Evolutionary conservation across 2,329 filamentous ascomycete species (phyloP).

Genomic region (Trichoderma sp.): DNA sequence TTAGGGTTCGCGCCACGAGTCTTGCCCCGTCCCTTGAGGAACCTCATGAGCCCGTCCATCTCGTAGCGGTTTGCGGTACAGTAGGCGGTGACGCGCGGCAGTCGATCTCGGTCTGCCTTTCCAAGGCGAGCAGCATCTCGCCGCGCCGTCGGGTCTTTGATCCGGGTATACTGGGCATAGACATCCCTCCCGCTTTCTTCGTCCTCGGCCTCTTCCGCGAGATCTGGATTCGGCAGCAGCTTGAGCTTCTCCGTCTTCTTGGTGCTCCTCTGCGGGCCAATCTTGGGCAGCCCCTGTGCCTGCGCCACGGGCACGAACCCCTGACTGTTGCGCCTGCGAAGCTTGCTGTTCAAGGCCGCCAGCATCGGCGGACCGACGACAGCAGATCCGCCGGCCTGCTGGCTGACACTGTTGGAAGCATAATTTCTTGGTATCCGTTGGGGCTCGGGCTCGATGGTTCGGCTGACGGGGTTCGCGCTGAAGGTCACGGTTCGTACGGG

Average conservation of each 20-base stretch:
- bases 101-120: conserved; percentile 83
- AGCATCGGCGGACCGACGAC: conserved; percentile 61
- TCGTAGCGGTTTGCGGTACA: conserved; percentile 92
- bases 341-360: conserved; percentile 81
- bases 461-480: conserved; percentile 68
- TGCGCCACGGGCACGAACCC: conserved; percentile 50
- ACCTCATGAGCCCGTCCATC: conserved; percentile 85
- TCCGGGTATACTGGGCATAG: conserved; percentile 95
- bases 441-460: conserved; percentile 57
- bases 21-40: conserved; percentile 81
- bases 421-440: conserved; percentile 33
- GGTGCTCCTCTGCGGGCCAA: conserved; percentile 91
- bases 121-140: conserved; percentile 89
- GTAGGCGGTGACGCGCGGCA: conserved; percentile 94
- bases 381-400: conserved; percentile 38
- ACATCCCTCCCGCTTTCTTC: conserved; percentile 94
- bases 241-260: conserved; percentile 97
- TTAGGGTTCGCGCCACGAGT: conserved; percentile 82
- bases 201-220: conserved; percentile 73
- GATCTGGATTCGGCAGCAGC: conserved; percentile 87
- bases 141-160: conserved; percentile 92
- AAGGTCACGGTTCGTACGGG: conserved; percentile 70
- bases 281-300: conserved; percentile 60
- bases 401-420: conserved; percentile 37
- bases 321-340: conserved; percentile 83